These are phyloP conservation scores for Hypomontagnella monticulosa DNA, from an alignment of 495 filamentous ascomycete genomes.

Conservation along the genomic window DNA sequence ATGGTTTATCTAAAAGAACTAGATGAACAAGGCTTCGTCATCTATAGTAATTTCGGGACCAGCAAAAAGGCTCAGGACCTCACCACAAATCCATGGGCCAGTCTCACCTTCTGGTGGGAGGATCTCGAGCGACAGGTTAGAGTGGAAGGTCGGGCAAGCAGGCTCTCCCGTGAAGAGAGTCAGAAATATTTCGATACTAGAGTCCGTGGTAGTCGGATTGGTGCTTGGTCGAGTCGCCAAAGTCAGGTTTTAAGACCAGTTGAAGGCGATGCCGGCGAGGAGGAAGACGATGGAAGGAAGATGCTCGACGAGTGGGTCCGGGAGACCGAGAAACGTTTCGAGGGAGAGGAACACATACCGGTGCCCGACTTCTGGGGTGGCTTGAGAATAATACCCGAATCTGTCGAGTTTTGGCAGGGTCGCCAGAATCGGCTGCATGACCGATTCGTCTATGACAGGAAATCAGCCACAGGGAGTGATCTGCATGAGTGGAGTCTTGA, in stretches of 20 bases:
- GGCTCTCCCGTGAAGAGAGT: constrained; percentile 75
- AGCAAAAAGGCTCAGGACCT: constrained; percentile 74
- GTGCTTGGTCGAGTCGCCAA: constrained; percentile 94
- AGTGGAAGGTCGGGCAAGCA: constrained; percentile 78
- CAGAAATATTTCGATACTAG: constrained; percentile 89
- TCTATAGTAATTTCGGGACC: constrained; percentile 93
- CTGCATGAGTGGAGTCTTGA: constrained; percentile 65
- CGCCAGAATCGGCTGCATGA: constrained; percentile 88
- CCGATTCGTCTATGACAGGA: constrained; percentile 84
- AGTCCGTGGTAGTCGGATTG: constrained; percentile 80
- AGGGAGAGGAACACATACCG: constrained; percentile 78
- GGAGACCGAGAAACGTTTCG: constrained; percentile 77
- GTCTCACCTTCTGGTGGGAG: constrained; percentile 79
- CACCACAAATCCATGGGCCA: constrained; percentile 69
- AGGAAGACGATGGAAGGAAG: constrained; percentile 67
- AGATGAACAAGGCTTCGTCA: constrained; percentile 75
- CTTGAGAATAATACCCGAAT: constrained; percentile 82
- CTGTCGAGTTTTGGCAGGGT: constrained; percentile 96
- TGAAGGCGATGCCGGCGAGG: constrained; percentile 42
- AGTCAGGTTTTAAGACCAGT: constrained; percentile 71
- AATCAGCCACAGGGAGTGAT: constrained; percentile 46
- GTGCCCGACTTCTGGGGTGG: constrained; percentile 97
- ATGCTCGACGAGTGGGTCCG: constrained; percentile 73
- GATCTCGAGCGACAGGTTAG: constrained; percentile 85
- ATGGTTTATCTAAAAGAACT: constrained; percentile 93